Evolutionary conservation across 768 basidiomycete genomes (phyloP).

Genomic region (Lentinula aciculospora): DNA sequence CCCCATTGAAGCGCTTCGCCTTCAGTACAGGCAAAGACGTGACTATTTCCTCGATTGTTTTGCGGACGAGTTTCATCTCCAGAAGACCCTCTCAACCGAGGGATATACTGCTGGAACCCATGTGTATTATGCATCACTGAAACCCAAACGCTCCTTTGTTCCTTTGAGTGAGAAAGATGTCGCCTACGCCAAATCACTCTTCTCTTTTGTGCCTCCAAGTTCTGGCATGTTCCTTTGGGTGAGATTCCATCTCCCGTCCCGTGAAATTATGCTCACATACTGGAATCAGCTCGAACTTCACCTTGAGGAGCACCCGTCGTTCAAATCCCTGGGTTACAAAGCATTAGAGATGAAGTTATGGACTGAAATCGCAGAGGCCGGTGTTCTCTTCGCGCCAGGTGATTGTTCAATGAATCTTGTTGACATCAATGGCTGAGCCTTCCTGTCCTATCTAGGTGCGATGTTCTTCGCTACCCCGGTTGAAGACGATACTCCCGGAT

Average conservation of each 20-base stretch:
- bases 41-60: slow-evolving; percentile 63
- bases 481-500: slow-evolving; percentile 14
- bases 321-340: slow-evolving; percentile 29
- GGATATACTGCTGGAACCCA: slow-evolving; percentile 29
- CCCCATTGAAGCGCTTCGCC: slow-evolving; percentile 39
- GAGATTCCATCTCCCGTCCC: background rate
- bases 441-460: slow-evolving; percentile 18
- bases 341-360: slow-evolving; percentile 56
- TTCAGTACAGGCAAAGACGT: slow-evolving; percentile 53
- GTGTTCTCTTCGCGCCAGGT: slow-evolving; percentile 64
- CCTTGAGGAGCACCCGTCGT: slow-evolving; percentile 49
- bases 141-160: slow-evolving; percentile 16
- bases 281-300: slow-evolving; percentile 50
- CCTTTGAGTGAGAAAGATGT: slow-evolving; percentile 34
- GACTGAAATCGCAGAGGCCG: slow-evolving; percentile 50
- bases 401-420: slow-evolving; percentile 13
- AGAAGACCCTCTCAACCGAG: slow-evolving; percentile 23
- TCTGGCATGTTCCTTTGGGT: slow-evolving; percentile 86
- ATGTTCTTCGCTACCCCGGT: slow-evolving; percentile 34
- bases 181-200: slow-evolving; percentile 26
- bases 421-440: slow-evolving; percentile 2
- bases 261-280: background rate
- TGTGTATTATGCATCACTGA: slow-evolving; percentile 41
- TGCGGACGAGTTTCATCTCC: slow-evolving; percentile 55
- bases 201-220: slow-evolving; percentile 70